Evolutionary conservation across 768 basidiomycete genomes (phyloP).

Genomic region (Naganishia friedmannii): DNA sequence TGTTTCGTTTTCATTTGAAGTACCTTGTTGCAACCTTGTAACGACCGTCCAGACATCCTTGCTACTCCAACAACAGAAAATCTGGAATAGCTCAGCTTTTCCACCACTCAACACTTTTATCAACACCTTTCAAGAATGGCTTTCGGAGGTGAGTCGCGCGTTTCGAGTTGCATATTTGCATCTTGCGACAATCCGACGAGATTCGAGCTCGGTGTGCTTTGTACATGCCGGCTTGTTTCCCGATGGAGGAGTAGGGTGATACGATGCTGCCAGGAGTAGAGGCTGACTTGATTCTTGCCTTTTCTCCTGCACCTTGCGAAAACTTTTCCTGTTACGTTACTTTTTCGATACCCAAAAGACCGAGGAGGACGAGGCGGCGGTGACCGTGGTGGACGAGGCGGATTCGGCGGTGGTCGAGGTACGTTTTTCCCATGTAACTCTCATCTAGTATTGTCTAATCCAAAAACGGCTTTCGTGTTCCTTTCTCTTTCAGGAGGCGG

Average conservation of each 20-base stretch:
- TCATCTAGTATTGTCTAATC: no score
- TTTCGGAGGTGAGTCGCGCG: constrained; percentile 37
- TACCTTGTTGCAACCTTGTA: no score
- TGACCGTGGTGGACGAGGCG: constrained; percentile 22
- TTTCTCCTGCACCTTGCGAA: not conserved
- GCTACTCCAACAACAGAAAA: not conserved
- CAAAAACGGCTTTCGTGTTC: no score
- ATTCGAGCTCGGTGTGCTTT: not conserved
- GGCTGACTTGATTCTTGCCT: not conserved
- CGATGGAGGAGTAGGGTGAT: not conserved
- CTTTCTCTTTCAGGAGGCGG: not conserved
- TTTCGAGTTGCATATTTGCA: not conserved
- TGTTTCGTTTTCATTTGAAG: not conserved
- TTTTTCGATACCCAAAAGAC: constrained; percentile 26
- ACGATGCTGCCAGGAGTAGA: not conserved
- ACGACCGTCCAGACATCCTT: not conserved
- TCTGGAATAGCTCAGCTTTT: constrained; percentile 7
- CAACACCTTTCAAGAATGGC: constrained; percentile 38
- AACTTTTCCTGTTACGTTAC: not conserved
- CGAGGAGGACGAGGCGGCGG: constrained; percentile 27
- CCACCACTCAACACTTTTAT: not conserved
- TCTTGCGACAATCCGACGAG: not conserved
- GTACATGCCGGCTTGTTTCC: not conserved
- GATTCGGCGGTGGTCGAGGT: constrained; percentile 24
- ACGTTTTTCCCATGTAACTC: not conserved